A percentile compares a stretch with the other conserved stretches of the same genome.
phyloP scores from a whole-genome alignment of 2,329 filamentous ascomycete species.

The Rugonectria rugulosa region DNA sequence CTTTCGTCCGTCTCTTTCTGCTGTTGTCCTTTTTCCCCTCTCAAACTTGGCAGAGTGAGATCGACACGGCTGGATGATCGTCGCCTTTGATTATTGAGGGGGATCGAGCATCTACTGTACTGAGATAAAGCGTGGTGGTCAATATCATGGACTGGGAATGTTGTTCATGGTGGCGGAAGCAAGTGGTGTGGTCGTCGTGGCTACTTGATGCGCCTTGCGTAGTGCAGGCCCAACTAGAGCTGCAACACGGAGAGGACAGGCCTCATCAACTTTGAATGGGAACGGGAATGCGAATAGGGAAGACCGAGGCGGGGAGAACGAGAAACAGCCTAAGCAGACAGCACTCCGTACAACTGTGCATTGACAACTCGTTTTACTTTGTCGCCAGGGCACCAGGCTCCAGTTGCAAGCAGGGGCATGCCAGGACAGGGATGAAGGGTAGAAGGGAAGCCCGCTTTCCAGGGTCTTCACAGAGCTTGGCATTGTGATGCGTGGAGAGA shows the following conservation, averaged over 20 bases:
- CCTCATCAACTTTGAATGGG: slow-evolving; percentile 13
- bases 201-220: slow-evolving; percentile 18
- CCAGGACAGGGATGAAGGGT: slow-evolving; percentile 28
- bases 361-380: slow-evolving; percentile 33
- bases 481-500: slow-evolving; percentile 17
- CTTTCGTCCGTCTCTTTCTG: neutral
- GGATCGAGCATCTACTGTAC: slow-evolving; percentile 9
- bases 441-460: slow-evolving; percentile 26
- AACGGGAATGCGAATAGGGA: slow-evolving; percentile 11
- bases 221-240: slow-evolving; percentile 29
- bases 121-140: slow-evolving; percentile 4
- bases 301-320: slow-evolving; percentile 24
- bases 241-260: slow-evolving; percentile 22
- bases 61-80: slow-evolving; percentile 2
- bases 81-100: slow-evolving; percentile 8
- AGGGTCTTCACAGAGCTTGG: no score
- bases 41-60: no score
- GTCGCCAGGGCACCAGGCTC: slow-evolving; percentile 36
- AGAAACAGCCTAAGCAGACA: neutral
- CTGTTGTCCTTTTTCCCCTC: no score
- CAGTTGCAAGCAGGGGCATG: slow-evolving; percentile 32
- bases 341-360: slow-evolving; percentile 7
- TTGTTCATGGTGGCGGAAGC: slow-evolving; percentile 31
- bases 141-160: slow-evolving; percentile 26
- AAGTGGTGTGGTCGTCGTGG: slow-evolving; percentile 32